Base-by-base conservation (phyloP, 441 rosid genomes). In the Breynia disticha region DNA sequence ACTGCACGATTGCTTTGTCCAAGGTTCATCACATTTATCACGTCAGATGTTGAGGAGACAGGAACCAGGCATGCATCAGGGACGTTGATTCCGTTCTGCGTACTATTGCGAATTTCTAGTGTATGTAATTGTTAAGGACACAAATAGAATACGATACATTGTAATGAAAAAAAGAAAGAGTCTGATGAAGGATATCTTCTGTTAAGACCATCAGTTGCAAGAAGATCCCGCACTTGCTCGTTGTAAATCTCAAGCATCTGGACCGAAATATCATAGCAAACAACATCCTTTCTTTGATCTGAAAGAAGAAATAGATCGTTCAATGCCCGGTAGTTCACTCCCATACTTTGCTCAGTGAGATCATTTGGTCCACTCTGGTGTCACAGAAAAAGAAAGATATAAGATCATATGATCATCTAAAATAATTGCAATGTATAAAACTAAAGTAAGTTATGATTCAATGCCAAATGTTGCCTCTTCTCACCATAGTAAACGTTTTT, bases 171-270 rank as follows among this genome's bases (percentile, higher is more conserved):
- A 11, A 56, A 67, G 50, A 48, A 17, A 47, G 24, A 24, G 9
- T 55, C 2, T 24, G 3, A 1, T 15, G 56, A 85, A 87, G 96
- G 98, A 90, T 90, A 90, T 91, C 86, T 86, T 78, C 71, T 86
- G 75, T 78, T 89, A 50, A 75, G 58, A 67, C 95, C 87, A 67
- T 86, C 95, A n/a, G 59, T 67, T 21, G 79, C 77, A 16, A 93
- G 83, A 65, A 89, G 90, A 70, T 89, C 99, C 62, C 91, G 75
- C 22, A 88, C 97, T 86, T 91, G 98, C 72, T 91, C 98, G 46
- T 91, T 91, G 61, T 91, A 86, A 49, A 93, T 89, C 67, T 93
- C 99, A 46, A 89, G 83, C 99, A 93, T 89, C 67, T 93, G 99
- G 61, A 89, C 97, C 51, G 95, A 79, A 46, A 93, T 82, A 46